Conservation (phyloP, 257 asterid genomes). For the Lantana camara region DNA sequence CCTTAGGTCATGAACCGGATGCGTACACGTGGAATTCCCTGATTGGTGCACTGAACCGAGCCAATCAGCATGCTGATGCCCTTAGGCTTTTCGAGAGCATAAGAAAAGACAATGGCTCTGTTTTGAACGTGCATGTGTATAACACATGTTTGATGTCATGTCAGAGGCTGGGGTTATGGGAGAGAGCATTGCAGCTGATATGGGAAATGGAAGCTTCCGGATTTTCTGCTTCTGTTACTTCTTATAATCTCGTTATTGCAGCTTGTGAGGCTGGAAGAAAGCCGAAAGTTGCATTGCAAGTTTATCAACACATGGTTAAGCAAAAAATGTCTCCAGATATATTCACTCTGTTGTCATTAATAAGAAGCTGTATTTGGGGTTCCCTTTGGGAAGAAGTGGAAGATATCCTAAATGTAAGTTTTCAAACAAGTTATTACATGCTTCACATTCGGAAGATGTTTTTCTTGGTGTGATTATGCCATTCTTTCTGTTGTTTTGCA, state of each 20-base stretch:
- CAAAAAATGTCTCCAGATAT: constrained; percentile 57
- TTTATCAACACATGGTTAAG: constrained; percentile 70
- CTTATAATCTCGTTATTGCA: constrained; percentile 86
- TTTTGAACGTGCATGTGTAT: constrained; percentile 59
- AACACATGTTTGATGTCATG: constrained; percentile 74
- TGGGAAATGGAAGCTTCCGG: constrained; percentile 84
- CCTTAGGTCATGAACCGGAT: constrained; percentile 72
- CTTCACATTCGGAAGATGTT: not conserved
- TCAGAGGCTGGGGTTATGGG: constrained; percentile 84
- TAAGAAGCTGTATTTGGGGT: constrained; percentile 86
- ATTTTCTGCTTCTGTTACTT: constrained; percentile 49
- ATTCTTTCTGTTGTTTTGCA: constrained; percentile 42
- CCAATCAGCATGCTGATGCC: constrained; percentile 60
- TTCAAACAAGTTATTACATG: not conserved
- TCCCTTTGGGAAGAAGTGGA: constrained; percentile 75
- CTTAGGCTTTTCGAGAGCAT: constrained; percentile 63
- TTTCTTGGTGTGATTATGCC: not conserved
- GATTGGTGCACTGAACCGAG: constrained; percentile 75
- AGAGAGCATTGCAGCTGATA: constrained; percentile 65
- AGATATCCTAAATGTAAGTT: constrained; percentile 68
- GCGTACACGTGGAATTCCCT: constrained; percentile 88
- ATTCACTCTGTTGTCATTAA: constrained; percentile 68
- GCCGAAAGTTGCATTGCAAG: constrained; percentile 78
- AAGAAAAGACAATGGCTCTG: constrained; percentile 40
- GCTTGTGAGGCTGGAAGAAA: constrained; percentile 85